A percentile compares a stretch with the other conserved stretches of the same genome.
Conservation (phyloP, 495 filamentous ascomycete species). For the Aspergillus biplanus region DNA sequence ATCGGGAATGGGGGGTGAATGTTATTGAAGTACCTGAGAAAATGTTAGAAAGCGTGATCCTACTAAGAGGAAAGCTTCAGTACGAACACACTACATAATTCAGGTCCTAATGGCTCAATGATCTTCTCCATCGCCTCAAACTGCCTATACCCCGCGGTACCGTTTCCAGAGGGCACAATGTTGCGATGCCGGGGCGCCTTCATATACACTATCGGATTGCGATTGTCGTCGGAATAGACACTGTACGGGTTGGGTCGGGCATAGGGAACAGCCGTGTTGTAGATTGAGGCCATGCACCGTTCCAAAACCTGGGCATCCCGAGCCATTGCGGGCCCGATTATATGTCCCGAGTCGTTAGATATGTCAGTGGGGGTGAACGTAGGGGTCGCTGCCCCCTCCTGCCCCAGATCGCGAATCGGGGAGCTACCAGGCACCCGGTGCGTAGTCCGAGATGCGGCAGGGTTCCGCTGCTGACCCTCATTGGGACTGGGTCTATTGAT, state of each 20-base stretch:
- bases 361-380: conserved; percentile 7
- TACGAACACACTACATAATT: conserved; percentile 8
- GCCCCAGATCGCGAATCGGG: background rate
- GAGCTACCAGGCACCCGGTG: background rate
- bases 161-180: conserved; percentile 10
- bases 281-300: conserved; percentile 11
- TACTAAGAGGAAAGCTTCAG: background rate
- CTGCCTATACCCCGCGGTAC: conserved; percentile 10
- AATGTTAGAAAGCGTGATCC: background rate
- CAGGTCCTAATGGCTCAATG: conserved; percentile 11
- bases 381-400: background rate
- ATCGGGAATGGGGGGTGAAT: conserved; percentile 17
- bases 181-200: conserved; percentile 10
- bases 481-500: background rate
- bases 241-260: conserved; percentile 16
- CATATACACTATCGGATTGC: conserved; percentile 14
- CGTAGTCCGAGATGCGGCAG: background rate
- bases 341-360: conserved; percentile 12
- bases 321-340: conserved; percentile 12
- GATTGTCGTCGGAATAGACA: conserved; percentile 15
- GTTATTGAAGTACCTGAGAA: conserved; percentile 7
- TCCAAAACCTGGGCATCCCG: conserved; percentile 15
- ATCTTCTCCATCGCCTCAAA: conserved; percentile 19
- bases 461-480: background rate
- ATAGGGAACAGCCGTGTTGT: conserved; percentile 11